phyloP scores from a whole-genome alignment of 176 grass and related monocot genomes.

The Juncus effusus region DNA sequence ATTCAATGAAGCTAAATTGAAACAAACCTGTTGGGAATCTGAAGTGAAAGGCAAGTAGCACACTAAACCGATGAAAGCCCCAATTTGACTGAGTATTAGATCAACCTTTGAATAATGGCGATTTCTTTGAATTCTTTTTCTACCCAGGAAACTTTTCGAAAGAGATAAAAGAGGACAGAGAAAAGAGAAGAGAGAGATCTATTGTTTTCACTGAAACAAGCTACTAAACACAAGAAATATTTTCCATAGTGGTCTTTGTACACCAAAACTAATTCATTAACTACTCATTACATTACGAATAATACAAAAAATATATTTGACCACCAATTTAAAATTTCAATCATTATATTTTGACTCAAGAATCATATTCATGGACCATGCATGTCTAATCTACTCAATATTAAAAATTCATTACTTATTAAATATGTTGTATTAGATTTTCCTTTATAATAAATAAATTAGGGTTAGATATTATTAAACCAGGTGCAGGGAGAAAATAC shows the following conservation, averaged over 20 bases:
- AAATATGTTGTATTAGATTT: too few species aligned
- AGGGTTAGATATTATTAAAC: neutral
- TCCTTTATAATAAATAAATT: neutral
- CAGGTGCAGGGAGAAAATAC: neutral
- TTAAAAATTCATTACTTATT: too few species aligned
- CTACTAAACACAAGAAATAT: neutral
- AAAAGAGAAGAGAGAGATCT: constrained; percentile 9
- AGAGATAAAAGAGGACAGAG: neutral
- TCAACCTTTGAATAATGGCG: constrained; percentile 8
- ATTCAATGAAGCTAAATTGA: neutral
- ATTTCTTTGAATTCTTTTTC: neutral
- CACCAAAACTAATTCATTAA: neutral
- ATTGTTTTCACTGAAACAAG: constrained; percentile 17
- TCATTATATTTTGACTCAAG: too few species aligned
- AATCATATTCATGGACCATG: too few species aligned
- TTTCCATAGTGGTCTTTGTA: neutral
- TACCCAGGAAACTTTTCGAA: neutral
- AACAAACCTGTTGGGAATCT: constrained; percentile 4
- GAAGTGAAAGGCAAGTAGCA: neutral
- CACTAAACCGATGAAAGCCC: neutral
- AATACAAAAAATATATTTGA: too few species aligned
- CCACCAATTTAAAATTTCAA: too few species aligned
- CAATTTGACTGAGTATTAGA: constrained; percentile 3
- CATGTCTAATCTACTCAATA: too few species aligned
- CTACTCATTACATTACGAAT: too few species aligned